Conservation (phyloP, 345 rosid genomes). For the Luvunga scandens region DNA sequence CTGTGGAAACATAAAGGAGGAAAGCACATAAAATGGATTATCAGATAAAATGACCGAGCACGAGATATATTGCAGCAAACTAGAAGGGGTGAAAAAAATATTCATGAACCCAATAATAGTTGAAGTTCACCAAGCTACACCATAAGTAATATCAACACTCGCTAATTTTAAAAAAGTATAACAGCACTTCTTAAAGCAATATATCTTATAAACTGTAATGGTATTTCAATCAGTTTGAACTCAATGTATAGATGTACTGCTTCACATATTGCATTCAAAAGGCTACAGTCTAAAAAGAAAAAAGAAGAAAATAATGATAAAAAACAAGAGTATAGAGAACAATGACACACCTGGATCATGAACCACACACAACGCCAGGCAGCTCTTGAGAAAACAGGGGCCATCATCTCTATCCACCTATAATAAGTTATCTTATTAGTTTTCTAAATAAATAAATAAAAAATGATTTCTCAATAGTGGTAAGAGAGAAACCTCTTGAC, state of each 20-base stretch:
- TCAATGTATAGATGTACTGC: neutral
- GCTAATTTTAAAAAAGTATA: neutral
- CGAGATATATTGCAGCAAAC: neutral
- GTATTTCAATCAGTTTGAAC: neutral
- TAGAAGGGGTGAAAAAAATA: neutral
- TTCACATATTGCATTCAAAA: neutral
- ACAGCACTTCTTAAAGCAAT: neutral
- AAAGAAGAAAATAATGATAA: neutral
- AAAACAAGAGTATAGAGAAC: neutral
- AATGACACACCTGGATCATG: conserved; percentile 57
- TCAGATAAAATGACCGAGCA: neutral
- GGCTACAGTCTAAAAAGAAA: neutral
- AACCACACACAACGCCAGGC: conserved; percentile 80
- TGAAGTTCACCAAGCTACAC: neutral
- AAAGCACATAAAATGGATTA: neutral
- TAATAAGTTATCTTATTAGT: conserved; percentile 13
- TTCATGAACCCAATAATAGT: neutral
- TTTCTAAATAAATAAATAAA: neutral
- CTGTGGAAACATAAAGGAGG: conserved; percentile 20
- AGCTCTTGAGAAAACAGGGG: conserved; percentile 68
- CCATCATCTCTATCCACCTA: conserved; percentile 86
- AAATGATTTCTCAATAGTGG: neutral
- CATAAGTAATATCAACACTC: neutral
- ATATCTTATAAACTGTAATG: neutral
- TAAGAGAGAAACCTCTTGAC: neutral